Conservation (phyloP, 192 early-diverging fungal species). For the Geranomyces variabilis region DNA sequence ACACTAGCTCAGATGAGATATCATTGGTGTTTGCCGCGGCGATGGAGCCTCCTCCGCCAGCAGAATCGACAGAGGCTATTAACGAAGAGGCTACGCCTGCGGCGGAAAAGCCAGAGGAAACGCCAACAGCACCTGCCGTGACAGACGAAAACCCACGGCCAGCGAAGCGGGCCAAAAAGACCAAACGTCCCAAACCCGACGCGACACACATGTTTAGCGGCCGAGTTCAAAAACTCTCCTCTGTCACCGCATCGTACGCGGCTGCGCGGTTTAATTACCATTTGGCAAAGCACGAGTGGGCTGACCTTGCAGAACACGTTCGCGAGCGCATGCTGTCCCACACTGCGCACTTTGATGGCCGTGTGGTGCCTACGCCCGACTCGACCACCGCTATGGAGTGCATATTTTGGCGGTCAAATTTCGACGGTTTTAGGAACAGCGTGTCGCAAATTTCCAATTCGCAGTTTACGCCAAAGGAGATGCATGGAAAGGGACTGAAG, state of each 20-base stretch:
- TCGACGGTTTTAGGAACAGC: constrained; percentile 57
- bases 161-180: neutral
- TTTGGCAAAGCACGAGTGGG: constrained; percentile 36
- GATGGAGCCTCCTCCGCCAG: neutral
- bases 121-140: neutral
- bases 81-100: too few species aligned
- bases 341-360: constrained; percentile 54
- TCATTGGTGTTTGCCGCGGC: constrained; percentile 56
- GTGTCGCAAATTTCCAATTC: constrained; percentile 42
- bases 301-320: constrained; percentile 9
- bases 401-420: constrained; percentile 60
- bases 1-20: constrained; percentile 58
- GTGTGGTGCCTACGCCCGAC: constrained; percentile 45
- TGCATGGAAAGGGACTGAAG: constrained; percentile 39
- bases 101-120: neutral
- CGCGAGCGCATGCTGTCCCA: constrained; percentile 36
- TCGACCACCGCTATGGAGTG: constrained; percentile 42
- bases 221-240: constrained; percentile 56
- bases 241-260: constrained; percentile 50
- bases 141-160: neutral
- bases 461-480: constrained; percentile 35
- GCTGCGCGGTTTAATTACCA: constrained; percentile 55
- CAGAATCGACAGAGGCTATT: too few species aligned
- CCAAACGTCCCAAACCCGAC: neutral
- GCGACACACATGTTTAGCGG: constrained; percentile 50